Base-by-base conservation (phyloP, 192 early-diverging fungal genomes). In the Entomortierella lignicola region DNA sequence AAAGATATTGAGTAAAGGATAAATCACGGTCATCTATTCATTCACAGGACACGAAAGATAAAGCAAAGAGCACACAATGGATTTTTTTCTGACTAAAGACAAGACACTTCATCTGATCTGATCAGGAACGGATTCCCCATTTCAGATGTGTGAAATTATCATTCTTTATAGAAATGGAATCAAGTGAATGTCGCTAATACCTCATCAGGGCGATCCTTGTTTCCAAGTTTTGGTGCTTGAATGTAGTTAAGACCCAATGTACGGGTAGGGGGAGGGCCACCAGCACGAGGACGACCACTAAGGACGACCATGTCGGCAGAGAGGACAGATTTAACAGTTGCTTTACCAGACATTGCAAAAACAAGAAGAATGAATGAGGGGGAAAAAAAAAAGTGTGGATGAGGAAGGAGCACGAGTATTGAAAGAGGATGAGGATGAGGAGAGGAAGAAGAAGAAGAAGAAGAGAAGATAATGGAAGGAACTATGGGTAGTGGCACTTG, bases 241-340 rank as follows among this genome's bases (percentile, higher is more conserved):
- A 97, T 87, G 80, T 91, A 91, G 48, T 92, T 86, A 15, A 98
- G 87, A 34, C 91, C 92, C 17, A 99, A 77, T n/a, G 92, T 85
- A 50, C 91, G 89, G 75, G 97, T 97, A 0, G 93, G 86, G 42
- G 97, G 95, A 27, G 97, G 95, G 25, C 92, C 93, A 60, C 89
- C 89, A 29, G 85, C 84, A 56, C 85, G 81, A 31, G 93, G 93
- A 53, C 88, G 91, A 42, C 94, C 95, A 44, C 93, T 90, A 26
- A 99, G 87, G 55, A 97, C 88, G 42, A 99, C 85, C 57, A 93
- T 93, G 87, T 98, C 96, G 57, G 96, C 97, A 12, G 94, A 96
- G 55, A 98, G 85, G 21, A 96, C 93, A 34, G 85, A 91, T 81
- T 98, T 98, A 71, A 97, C 93, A 8, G 90, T 81, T 60, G 93